Base-by-base conservation (phyloP, 805 yeast genomes). In the Candida palmyrensis region DNA sequence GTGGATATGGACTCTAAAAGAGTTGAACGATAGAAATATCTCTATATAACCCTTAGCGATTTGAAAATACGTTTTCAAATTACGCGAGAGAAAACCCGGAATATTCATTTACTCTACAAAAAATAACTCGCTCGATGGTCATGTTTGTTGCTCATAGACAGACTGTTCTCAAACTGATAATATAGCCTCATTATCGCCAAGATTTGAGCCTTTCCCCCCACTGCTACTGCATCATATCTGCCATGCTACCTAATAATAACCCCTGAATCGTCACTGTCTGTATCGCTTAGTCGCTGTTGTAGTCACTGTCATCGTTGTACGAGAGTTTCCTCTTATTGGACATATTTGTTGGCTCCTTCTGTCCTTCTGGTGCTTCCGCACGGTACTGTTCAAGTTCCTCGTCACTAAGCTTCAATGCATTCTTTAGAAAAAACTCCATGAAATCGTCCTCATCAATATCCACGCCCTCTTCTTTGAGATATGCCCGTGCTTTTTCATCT, bases 1-100 rank as follows among this genome's bases (percentile, higher is more conserved):
- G 22, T 85, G 94, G 89, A 75, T 78, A 10, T 84, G 94, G 94
- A 80, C 90, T 0, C 71, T 75, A 2, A 71, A 66, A 27, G 72
- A 80, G 49, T 51, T 84, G 32, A 61, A 71, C 28, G 69, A 74
- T 39, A 64, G 84, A 20, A 53, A 60, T 15, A 53, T 62, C 25
- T 42, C 47, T 21, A 48, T 62, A 21, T 21, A 21, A 21, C n/a
- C n/a, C n/a, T n/a, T n/a, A n/a, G n/a, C n/a, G n/a, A n/a, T n/a
- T n/a, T n/a, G n/a, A n/a, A n/a, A n/a, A n/a, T n/a, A n/a, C n/a
- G n/a, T n/a, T n/a, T n/a, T n/a, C n/a, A n/a, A n/a, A n/a, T n/a
- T n/a, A n/a, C n/a, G n/a, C n/a, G n/a, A n/a, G n/a, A n/a, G n/a
- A n/a, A n/a, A n/a, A n/a, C n/a, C n/a, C n/a, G n/a, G n/a, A n/a